Percentiles rank a stretch among this genome's conserved stretches.
Conservation (phyloP, 176 grass and related monocot species). For the Rhynchospora pubera region DNA sequence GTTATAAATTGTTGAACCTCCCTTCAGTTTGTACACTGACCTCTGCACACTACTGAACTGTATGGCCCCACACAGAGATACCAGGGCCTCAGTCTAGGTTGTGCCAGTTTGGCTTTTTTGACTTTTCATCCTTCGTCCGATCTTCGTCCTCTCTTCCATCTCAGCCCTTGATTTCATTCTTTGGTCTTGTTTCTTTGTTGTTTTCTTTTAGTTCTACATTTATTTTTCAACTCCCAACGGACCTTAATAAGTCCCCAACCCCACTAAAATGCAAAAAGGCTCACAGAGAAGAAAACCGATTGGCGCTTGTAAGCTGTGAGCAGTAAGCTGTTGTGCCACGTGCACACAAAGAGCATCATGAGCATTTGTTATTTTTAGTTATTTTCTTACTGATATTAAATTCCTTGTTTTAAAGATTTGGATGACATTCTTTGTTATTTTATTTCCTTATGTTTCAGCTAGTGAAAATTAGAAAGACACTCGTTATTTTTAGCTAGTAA, state of each 20-base stretch:
- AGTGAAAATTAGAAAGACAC: too few relatives aligned
- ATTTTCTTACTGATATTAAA: too few relatives aligned
- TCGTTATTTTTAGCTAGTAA: too few relatives aligned
- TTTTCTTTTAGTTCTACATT: neutral
- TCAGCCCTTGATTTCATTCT: neutral
- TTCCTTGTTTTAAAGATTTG: too few relatives aligned
- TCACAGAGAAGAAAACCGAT: neutral
- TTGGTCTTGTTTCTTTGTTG: neutral
- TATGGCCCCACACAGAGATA: neutral
- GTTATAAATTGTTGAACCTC: constrained; percentile 6
- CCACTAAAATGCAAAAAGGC: neutral
- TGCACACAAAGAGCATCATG: too few relatives aligned
- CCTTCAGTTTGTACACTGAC: neutral
- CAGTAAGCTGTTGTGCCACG: too few relatives aligned
- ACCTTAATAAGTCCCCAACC: too few relatives aligned
- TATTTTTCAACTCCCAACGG: neutral
- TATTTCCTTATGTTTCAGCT: too few relatives aligned
- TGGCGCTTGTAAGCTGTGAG: neutral
- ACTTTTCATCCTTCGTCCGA: neutral
- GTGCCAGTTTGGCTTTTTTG: constrained; percentile 14
- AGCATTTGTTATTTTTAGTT: too few relatives aligned
- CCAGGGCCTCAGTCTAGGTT: neutral
- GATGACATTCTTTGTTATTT: too few relatives aligned
- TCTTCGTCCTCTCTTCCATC: neutral
- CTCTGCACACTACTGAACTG: neutral